Conservation (phyloP, 1,284 basidiomycete genomes). For the Puccinia novopanici region DNA sequence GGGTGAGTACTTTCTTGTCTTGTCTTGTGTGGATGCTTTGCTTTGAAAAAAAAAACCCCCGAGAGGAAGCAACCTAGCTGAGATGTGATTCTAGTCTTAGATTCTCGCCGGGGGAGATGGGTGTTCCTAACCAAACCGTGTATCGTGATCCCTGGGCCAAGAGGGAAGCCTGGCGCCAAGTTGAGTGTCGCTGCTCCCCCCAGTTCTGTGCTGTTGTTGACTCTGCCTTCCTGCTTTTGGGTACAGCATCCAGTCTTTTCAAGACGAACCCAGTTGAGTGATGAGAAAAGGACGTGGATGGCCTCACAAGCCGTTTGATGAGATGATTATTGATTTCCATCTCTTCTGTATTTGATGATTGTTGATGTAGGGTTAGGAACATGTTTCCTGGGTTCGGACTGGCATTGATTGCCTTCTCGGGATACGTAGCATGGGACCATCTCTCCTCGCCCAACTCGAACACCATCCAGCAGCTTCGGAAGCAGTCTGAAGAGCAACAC, state of each 20-base stretch:
- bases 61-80: no score
- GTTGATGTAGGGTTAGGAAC: slow-evolving; percentile 34
- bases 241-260: slow-evolving; percentile 48
- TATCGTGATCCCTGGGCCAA: slow-evolving; percentile 82
- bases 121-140: slow-evolving; percentile 24
- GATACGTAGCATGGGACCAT: slow-evolving; percentile 67
- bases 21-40: no score
- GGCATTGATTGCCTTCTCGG: slow-evolving; percentile 83
- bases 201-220: neutral
- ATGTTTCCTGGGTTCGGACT: slow-evolving; percentile 90
- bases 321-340: neutral
- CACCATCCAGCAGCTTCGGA: slow-evolving; percentile 36
- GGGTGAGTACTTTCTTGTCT: no score
- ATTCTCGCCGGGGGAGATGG: neutral
- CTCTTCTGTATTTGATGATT: neutral
- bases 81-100: no score
- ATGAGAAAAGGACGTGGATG: neutral
- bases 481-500: slow-evolving; percentile 36
- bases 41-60: no score
- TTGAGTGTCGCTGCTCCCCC: no score
- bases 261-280: slow-evolving; percentile 38
- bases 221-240: neutral
- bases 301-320: no score
- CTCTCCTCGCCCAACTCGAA: slow-evolving; percentile 42
- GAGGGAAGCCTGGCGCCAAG: slow-evolving; percentile 85